These are phyloP conservation scores for Neurospora sp. DNA, from an alignment of 495 filamentous ascomycete genomes.

Conservation along the genomic window DNA sequence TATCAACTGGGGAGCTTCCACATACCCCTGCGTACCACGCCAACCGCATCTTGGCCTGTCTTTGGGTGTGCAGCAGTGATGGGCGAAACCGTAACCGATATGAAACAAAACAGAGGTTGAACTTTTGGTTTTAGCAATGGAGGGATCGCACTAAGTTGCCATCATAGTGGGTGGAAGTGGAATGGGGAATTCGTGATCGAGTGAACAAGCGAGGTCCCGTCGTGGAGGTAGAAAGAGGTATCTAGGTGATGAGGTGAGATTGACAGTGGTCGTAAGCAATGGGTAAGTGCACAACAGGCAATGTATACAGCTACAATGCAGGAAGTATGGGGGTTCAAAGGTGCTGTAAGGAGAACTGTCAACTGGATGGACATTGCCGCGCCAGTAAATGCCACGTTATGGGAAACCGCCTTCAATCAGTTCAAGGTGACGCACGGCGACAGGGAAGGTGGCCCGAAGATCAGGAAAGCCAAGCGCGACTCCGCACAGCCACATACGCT, in stretches of 20 bases:
- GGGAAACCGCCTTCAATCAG: background rate
- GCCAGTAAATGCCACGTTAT: background rate
- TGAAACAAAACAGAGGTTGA: background rate
- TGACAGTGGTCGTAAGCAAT: background rate
- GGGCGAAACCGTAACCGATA: background rate
- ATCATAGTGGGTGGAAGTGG: background rate
- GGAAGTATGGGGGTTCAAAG: background rate
- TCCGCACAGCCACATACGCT: background rate
- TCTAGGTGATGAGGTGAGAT: background rate
- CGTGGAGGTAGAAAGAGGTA: background rate
- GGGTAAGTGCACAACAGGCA: background rate
- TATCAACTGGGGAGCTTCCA: conserved; percentile 1
- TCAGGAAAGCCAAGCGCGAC: background rate
- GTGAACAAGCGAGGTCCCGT: background rate
- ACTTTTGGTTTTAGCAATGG: background rate
- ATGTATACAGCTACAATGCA: background rate
- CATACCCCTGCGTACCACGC: conserved; percentile 49
- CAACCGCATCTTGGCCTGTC: conserved; percentile 37
- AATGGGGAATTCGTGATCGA: background rate
- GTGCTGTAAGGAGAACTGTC: background rate
- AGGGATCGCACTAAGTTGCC: background rate
- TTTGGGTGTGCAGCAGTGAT: background rate
- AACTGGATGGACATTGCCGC: background rate
- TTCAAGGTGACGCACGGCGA: background rate
- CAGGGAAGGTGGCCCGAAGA: background rate